Conservation (phyloP, 163 green algal genomes). For the Prototheca cutis region DNA sequence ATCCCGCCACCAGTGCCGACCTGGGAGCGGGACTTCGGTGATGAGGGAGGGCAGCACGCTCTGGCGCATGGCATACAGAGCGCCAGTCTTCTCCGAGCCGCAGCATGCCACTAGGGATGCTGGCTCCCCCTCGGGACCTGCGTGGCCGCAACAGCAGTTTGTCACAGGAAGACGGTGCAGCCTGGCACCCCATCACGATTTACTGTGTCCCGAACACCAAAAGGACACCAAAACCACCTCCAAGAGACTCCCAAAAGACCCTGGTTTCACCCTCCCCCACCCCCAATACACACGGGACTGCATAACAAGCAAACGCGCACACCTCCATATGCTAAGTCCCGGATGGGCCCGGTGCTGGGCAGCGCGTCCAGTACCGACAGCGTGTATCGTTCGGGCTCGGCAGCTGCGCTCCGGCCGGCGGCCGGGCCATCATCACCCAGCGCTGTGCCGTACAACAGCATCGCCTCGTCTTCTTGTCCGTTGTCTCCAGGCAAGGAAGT, state of each 20-base stretch:
- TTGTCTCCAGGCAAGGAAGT: too few relatives aligned
- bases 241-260: too few relatives aligned
- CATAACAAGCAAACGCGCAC: too few relatives aligned
- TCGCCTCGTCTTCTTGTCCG: constrained; percentile 12
- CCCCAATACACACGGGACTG: too few relatives aligned
- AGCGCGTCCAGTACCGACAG: constrained; percentile 49
- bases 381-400: constrained; percentile 4
- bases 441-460: constrained; percentile 2
- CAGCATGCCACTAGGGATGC: constrained; percentile 39
- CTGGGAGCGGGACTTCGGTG: constrained; percentile 54
- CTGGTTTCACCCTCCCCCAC: too few relatives aligned
- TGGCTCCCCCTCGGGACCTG: constrained; percentile 4
- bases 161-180: too few relatives aligned
- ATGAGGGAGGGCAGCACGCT: constrained; percentile 65
- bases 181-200: too few relatives aligned
- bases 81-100: constrained; percentile 56
- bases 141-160: neutral
- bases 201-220: too few relatives aligned
- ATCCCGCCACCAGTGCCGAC: too few relatives aligned
- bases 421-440: neutral
- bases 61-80: constrained; percentile 59
- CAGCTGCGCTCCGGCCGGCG: neutral
- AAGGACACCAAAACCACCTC: too few relatives aligned
- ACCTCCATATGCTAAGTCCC: too few relatives aligned
- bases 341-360: constrained; percentile 44